These are phyloP conservation scores for Polygonum aviculare DNA, from an alignment of 148 eudicot genomes.

Conservation along the genomic window DNA sequence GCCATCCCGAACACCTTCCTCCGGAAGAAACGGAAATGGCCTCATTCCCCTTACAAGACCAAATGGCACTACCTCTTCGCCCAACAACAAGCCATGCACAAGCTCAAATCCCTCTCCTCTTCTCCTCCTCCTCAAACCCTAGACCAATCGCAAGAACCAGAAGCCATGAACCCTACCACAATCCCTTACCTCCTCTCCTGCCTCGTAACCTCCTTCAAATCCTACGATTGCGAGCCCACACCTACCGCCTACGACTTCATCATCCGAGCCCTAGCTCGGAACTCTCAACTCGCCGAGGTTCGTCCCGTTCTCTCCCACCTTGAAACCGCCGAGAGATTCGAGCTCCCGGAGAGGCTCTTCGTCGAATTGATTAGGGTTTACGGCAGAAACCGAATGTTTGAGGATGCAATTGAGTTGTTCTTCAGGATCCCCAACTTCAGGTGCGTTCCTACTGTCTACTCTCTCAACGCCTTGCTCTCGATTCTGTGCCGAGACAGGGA, in stretches of 20 bases:
- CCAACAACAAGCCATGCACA: conserved; percentile 39
- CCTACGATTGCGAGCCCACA: conserved; percentile 39
- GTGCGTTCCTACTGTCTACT: conserved; percentile 40
- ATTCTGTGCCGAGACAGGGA: conserved; percentile 31
- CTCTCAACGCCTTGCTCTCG: conserved; percentile 39
- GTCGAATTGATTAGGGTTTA: conserved; percentile 50
- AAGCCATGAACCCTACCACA: conserved; percentile 17
- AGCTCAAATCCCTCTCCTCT: conserved; percentile 26
- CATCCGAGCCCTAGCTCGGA: conserved; percentile 32
- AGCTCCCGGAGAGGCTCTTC: conserved; percentile 45
- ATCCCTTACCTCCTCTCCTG: conserved; percentile 28
- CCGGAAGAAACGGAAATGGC: conserved; percentile 49
- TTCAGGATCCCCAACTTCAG: conserved; percentile 44
- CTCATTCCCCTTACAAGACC: conserved; percentile 38
- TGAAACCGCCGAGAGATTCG: conserved; percentile 34
- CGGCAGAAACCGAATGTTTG: conserved; percentile 24
- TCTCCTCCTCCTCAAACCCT: conserved; percentile 10
- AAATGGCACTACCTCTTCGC: conserved; percentile 29
- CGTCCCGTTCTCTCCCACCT: conserved; percentile 28
- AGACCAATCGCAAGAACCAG: conserved; percentile 3
- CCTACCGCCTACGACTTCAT: conserved; percentile 37
- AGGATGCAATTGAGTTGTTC: conserved; percentile 47
- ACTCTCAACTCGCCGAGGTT: conserved; percentile 26
- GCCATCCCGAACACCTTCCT: conserved; percentile 26
- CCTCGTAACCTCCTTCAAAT: conserved; percentile 29